Base-by-base conservation (phyloP, 1,139 yeast species). In the Kodamaea derodonti region DNA sequence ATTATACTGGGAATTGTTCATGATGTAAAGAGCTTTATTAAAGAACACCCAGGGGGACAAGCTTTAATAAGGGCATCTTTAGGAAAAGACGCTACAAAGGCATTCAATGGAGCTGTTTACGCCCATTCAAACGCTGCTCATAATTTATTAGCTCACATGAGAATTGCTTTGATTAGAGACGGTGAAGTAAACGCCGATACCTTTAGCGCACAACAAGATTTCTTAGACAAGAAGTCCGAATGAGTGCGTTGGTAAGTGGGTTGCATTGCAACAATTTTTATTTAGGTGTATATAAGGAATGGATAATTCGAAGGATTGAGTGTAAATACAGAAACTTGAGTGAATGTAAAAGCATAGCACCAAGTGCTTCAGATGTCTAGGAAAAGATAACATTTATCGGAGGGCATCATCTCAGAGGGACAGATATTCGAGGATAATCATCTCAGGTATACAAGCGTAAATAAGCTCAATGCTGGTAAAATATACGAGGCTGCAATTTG, bases 111-210 rank as follows among this genome's bases (percentile, higher is more conserved):
- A 54, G 97, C 96, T 54, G 98, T 92, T 29, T 92, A 92, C 62
- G 82, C 86, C 35, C 98, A 92, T 65, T 86, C 97, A 30, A 92
- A 90, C 55, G 98, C 98, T 44, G 98, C 97, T 31, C 97, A 92
- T 67, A 92, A 92, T 66, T 69, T 92, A 62, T 78, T 92, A 57
- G 95, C 97, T 22, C 84, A 94, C 24, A 83, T 90, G 95, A 84
- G 98, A 69, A 85, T 92, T 18, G 97, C 97, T 20, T 94, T 92
- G 32, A 81, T 92, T 40, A 74, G 79, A 56, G 90, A 82, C 47
- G 67, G 76, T 41, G 74, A 71, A 43, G 80, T 76, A 26, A 59
- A 60, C 36, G 69, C 65, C 35, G 65, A 75, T 47, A 76, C 82
- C 15, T 76, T 69, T 49, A 71, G 63, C 35, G 58, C 67, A 43